Conservation (phyloP, 805 yeast species). For the Sungouiozyma ichnusensis region DNA sequence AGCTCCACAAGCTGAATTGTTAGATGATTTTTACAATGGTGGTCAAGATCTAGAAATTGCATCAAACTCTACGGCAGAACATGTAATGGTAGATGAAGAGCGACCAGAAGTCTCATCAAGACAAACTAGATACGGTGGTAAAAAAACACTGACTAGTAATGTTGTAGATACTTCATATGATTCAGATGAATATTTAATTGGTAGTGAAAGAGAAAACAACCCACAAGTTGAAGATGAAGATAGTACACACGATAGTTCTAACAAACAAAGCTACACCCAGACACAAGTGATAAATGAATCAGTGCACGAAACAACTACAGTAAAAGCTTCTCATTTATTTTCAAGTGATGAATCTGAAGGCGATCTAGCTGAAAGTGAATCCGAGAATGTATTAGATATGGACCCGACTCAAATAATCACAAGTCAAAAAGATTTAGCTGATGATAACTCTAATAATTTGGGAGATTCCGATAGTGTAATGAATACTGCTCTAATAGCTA, state of each 20-base stretch:
- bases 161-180: not conserved
- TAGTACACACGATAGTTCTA: not conserved
- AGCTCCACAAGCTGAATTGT: conserved; percentile 6
- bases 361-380: too few relatives aligned
- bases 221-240: not conserved
- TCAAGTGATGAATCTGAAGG: not conserved
- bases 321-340: not conserved
- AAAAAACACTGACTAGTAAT: not conserved
- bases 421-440: not conserved
- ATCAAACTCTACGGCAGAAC: not conserved
- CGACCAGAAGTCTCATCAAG: not conserved
- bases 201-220: not conserved
- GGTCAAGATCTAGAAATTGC: conserved; percentile 12
- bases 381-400: not conserved
- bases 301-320: not conserved
- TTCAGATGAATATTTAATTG: not conserved
- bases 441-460: not conserved
- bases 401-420: not conserved
- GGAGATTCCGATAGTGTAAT: not conserved
- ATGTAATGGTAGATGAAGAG: not conserved
- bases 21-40: conserved; percentile 18
- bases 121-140: not conserved
- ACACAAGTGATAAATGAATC: not conserved
- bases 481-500: not conserved
- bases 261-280: not conserved